Evolutionary conservation across 768 basidiomycete genomes (phyloP), one percentile per base, ranked within the genome.

Genomic region (Sporobolomyces pararoseus): DNA sequence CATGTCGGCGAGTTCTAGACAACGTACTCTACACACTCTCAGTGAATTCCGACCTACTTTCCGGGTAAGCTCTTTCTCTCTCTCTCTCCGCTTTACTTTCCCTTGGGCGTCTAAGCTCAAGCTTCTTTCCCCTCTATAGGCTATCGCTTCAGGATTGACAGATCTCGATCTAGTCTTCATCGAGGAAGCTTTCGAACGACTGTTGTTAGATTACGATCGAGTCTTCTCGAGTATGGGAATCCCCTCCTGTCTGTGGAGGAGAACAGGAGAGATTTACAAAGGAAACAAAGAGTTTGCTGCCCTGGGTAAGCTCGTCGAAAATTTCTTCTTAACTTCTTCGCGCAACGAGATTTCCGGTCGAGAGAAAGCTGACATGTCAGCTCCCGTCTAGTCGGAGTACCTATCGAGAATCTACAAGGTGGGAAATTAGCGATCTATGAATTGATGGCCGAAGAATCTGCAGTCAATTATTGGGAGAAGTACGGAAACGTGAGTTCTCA

Each of bases 391-490:
- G 85, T 96, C 37, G 88, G 93, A 27, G 84, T 96, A 35, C 90
- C 92, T 66, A 89, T 90, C 46, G 86, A 86, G 69, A 88, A 89
- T 85, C 84, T 95, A 81, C 86, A 89, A n/a, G 91, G 92, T 84
- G 95, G 95, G 4, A 88, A 91, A 44, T 80, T 96, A 29, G 95
- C 93, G 77, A 96, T 99, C 65, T 98, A 96, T 80, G 95, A 98
- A 79, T 85, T 98, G 55, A 96, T 99, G 94, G 89, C 93, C 1
- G 95, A 99, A 79, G 93, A 95, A 78, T 89, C 88, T 1, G 92
- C 93, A 4, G 93, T 96, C 49, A 92, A 94, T 78, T 97, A 96
- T 77, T 97, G 92, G 91, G 94, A 98, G 89, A 93, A 96, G 88
- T 96, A 96, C 76, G 92, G 91, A n/a, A 79, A 78, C 71, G 77